Conservation (phyloP, 352 stramenopile genomes). For the Phytophthora macrochlamydospora region DNA sequence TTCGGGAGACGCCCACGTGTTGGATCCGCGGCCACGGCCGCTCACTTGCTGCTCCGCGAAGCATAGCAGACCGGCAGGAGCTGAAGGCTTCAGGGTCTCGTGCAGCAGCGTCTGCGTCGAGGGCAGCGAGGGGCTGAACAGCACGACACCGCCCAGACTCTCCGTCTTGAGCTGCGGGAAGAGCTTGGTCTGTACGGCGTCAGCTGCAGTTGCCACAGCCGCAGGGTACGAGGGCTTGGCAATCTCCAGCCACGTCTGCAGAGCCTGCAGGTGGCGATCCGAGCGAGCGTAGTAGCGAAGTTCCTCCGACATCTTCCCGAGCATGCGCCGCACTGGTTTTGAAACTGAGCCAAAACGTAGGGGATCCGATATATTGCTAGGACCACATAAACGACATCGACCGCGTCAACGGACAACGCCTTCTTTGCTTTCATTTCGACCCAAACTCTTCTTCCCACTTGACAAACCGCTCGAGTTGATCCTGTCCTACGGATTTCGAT, state of each 20-base stretch:
- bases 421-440: constrained; percentile 66
- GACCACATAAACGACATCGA: too few species aligned
- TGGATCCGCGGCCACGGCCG: constrained; percentile 82
- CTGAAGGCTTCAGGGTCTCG: constrained; percentile 65
- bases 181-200: constrained; percentile 48
- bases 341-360: neutral
- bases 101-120: constrained; percentile 89
- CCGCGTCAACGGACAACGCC: too few species aligned
- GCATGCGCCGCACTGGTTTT: constrained; percentile 19
- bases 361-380: too few species aligned
- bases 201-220: constrained; percentile 25
- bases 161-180: constrained; percentile 68
- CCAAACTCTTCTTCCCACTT: constrained; percentile 88
- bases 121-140: constrained; percentile 68
- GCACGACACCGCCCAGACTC: constrained; percentile 67
- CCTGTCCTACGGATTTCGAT: constrained; percentile 79
- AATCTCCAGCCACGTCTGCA: constrained; percentile 68
- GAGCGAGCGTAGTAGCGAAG: constrained; percentile 77
- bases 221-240: constrained; percentile 29
- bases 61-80: constrained; percentile 73
- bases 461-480: constrained; percentile 75
- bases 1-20: constrained; percentile 88
- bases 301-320: constrained; percentile 68
- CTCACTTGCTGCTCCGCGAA: constrained; percentile 82
- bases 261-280: constrained; percentile 67